A percentile compares a stretch with the other conserved stretches of the same genome.
Conservation (phyloP, 1,284 basidiomycete genomes). For the Tilletia walkeri region DNA sequence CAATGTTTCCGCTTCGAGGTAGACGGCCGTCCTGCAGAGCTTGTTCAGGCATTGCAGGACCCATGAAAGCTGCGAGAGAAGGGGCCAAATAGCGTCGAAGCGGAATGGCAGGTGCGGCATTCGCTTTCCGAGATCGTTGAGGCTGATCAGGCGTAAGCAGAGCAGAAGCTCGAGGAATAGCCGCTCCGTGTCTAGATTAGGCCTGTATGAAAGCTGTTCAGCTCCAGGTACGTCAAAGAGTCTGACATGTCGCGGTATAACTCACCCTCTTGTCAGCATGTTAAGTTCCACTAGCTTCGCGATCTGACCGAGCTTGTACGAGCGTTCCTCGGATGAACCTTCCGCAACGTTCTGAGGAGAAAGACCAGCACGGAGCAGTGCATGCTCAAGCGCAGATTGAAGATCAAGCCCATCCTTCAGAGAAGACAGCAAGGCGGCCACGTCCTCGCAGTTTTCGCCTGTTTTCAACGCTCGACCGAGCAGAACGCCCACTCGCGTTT, state of each 20-base stretch:
- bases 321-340: neutral
- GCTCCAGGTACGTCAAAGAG: neutral
- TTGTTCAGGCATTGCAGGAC: constrained; percentile 5
- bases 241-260: neutral
- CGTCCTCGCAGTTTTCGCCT: neutral
- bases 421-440: neutral
- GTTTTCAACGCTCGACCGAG: neutral
- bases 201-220: neutral
- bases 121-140: constrained; percentile 4
- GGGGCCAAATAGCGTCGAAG: constrained; percentile 12
- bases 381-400: too few relatives aligned
- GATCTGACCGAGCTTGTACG: neutral
- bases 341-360: too few relatives aligned
- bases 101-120: constrained; percentile 5
- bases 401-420: too few relatives aligned
- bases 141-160: neutral
- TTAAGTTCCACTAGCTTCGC: neutral
- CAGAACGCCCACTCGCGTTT: neutral
- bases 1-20: constrained; percentile 1
- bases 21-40: constrained; percentile 7
- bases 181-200: neutral
- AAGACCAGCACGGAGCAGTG: too few relatives aligned
- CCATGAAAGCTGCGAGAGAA: constrained; percentile 7
- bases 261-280: neutral
- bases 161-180: constrained; percentile 10